Base-by-base conservation (phyloP, 2,329 filamentous ascomycete species). In the Penicillium sclerotiorum region DNA sequence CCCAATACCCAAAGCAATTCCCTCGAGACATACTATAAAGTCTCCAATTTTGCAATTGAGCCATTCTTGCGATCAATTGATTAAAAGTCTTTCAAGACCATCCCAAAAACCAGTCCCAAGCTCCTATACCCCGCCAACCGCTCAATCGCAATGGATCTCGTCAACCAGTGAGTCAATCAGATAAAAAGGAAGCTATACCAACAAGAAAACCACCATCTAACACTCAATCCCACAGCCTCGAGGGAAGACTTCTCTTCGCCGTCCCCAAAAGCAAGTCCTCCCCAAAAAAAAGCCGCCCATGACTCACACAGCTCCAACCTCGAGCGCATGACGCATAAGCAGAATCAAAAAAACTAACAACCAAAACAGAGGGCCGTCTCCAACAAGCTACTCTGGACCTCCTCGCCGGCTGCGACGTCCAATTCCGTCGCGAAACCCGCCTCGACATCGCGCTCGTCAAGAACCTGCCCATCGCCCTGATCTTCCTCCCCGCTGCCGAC, bases 391-490 rank as follows among this genome's bases (percentile, higher is more conserved):
- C 89, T 47, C 84, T 99, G 43, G 91, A 97, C 71, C 86, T 99
- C 44, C 88, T 99, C 47, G 82, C 92, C 67, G 94, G 94, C 59
- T 90, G 89, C 64, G 94, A 99, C 72, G 93, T 99, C 64, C 91
- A 99, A 73, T 99, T 99, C 78, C 87, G 89, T 71, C 87, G 94
- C 67, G 91, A 96, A 78, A 91, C 88, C 71, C 88, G 94, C 51
- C 89, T 97, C 64, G 94, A 99, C 72, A 96, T 99, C 67, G 94
- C 94, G 13, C 86, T 99, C 21, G 94, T 97, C 68, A 95, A 96
- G 80, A 99, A 99, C 76, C 85, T 94, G 22, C 90, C 89, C 28
- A 90, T 99, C 63, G 94, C 94, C 13, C 88, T 99, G 53, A 86
- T 99, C 68, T 99, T 99, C 79, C 88, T 99, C 21, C 94, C 94